These are phyloP conservation scores for Candida oleophila DNA, from an alignment of 805 yeast species.

Conservation along the genomic window DNA sequence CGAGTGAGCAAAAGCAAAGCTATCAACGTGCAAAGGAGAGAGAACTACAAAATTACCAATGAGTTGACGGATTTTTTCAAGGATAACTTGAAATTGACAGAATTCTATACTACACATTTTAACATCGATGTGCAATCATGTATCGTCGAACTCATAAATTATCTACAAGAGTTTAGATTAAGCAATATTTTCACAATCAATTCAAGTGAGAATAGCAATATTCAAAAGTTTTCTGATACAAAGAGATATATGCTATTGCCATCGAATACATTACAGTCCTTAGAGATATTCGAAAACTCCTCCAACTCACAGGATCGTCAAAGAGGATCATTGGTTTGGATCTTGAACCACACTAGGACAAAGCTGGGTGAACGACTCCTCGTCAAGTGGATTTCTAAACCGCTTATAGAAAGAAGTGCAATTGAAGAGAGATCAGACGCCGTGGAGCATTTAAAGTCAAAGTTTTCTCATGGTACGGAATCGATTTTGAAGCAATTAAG, in stretches of 20 bases:
- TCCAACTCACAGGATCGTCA: conserved; percentile 47
- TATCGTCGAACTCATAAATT: conserved; percentile 47
- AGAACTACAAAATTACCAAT: conserved; percentile 7
- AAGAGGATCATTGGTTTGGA: conserved; percentile 75
- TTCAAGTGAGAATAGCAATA: conserved; percentile 33
- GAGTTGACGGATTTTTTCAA: conserved; percentile 25
- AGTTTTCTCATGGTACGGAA: conserved; percentile 34
- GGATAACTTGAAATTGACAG: conserved; percentile 17
- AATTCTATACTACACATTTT: conserved; percentile 23
- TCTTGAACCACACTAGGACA: conserved; percentile 78
- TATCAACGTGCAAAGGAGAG: conserved; percentile 4
- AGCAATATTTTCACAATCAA: conserved; percentile 53
- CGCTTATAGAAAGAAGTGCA: conserved; percentile 53
- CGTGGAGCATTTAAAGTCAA: conserved; percentile 28
- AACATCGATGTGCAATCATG: conserved; percentile 27
- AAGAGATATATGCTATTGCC: conserved; percentile 56
- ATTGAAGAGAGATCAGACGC: conserved; percentile 68
- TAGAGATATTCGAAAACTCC: conserved; percentile 72
- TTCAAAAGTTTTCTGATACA: conserved; percentile 47
- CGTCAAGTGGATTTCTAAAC: conserved; percentile 71
- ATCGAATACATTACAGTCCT: conserved; percentile 61
- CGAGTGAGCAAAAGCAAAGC: conserved; percentile 9
- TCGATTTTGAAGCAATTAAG: conserved; percentile 23
- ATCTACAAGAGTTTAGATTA: conserved; percentile 64
- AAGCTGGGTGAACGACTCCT: conserved; percentile 70